Evolutionary conservation across 768 basidiomycete genomes (phyloP).

Genomic region (Multifurca ochricompacta): DNA sequence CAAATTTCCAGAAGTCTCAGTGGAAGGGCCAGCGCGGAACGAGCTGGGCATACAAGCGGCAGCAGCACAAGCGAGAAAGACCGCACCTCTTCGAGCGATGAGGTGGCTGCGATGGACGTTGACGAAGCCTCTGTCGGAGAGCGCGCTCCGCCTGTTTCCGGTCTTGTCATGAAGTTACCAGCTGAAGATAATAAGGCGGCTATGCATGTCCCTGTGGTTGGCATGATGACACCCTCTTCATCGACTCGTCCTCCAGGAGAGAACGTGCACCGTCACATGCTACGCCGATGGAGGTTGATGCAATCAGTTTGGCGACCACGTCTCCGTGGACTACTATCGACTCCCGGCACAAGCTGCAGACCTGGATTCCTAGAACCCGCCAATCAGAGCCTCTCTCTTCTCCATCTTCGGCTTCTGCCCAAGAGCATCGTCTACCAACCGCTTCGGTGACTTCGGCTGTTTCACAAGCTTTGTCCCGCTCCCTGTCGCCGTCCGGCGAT

Average conservation of each 20-base stretch:
- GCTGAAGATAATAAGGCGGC: conserved; percentile 9
- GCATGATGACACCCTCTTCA: conserved; percentile 4
- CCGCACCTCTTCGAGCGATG: conserved; percentile 21
- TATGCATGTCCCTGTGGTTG: conserved; percentile 15
- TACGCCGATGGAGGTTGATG: conserved; percentile 4
- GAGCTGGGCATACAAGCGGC: conserved; percentile 18
- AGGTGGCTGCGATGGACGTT: conserved; percentile 26
- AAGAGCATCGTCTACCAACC: neutral
- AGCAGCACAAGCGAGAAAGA: conserved; percentile 19
- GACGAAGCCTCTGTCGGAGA: conserved; percentile 21
- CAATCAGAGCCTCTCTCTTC: conserved; percentile 11
- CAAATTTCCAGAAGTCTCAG: conserved; percentile 8
- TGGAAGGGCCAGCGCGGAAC: conserved; percentile 15
- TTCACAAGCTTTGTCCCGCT: conserved; percentile 12
- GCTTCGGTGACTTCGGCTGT: neutral
- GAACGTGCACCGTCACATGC: neutral
- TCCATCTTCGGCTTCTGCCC: conserved; percentile 11
- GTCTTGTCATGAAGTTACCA: conserved; percentile 14
- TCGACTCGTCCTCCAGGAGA: neutral
- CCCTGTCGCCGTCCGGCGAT: conserved; percentile 16
- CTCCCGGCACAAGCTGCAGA: conserved; percentile 4
- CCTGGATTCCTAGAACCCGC: conserved; percentile 10
- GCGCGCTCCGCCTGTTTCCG: conserved; percentile 1
- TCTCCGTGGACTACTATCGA: conserved; percentile 7
- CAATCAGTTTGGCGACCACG: neutral